phyloP scores from a whole-genome alignment of 495 filamentous ascomycete species.

The Trichoderma erinaceum region DNA sequence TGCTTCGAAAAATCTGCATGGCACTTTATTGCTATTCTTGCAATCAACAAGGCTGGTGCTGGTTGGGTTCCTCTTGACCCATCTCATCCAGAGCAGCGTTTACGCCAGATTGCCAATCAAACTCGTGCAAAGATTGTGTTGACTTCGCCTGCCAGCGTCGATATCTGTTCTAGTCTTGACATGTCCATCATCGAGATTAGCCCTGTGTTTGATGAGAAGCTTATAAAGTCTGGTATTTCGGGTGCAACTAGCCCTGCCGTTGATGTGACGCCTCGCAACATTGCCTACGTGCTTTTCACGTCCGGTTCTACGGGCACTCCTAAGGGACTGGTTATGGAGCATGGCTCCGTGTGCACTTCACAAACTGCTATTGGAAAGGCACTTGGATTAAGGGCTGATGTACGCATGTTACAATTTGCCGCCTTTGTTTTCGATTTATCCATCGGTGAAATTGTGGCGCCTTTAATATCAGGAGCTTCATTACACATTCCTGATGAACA shows the following conservation, averaged over 20 bases:
- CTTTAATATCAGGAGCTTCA: not conserved
- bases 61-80: constrained; percentile 22
- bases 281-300: constrained; percentile 48
- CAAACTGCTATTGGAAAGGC: not conserved
- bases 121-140: not conserved
- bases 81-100: constrained; percentile 44
- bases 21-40: constrained; percentile 43
- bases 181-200: not conserved
- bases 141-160: not conserved
- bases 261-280: constrained; percentile 44
- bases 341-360: constrained; percentile 31
- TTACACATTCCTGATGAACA: not conserved
- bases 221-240: not conserved
- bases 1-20: constrained; percentile 50
- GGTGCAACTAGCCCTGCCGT: constrained; percentile 14
- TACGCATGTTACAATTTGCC: constrained; percentile 32
- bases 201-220: not conserved
- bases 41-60: constrained; percentile 23
- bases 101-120: constrained; percentile 23
- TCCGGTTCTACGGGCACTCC: constrained; percentile 51
- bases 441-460: constrained; percentile 25
- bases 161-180: not conserved
- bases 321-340: constrained; percentile 36
- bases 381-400: not conserved
- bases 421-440: constrained; percentile 46